phyloP scores from a whole-genome alignment of 495 filamentous ascomycete species.

The Diplogelasinospora grovesii region DNA sequence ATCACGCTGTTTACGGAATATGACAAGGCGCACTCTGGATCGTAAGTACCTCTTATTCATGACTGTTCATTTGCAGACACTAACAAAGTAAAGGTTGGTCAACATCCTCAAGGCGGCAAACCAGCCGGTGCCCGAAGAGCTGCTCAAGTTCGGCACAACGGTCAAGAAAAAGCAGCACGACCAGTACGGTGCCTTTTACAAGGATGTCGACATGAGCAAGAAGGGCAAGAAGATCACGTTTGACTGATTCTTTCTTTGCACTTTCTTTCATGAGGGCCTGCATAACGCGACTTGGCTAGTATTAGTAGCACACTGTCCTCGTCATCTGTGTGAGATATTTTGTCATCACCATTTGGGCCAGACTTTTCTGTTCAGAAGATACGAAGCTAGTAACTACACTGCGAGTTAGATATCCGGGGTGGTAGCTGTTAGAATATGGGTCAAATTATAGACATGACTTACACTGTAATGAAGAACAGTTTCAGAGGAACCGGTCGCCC shows the following conservation, averaged over 20 bases:
- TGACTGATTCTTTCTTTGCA: too few relatives aligned
- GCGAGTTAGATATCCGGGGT: too few relatives aligned
- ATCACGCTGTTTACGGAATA: conserved; percentile 93
- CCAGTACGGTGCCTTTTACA: conserved; percentile 88
- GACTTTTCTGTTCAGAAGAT: too few relatives aligned
- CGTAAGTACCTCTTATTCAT: conserved; percentile 47
- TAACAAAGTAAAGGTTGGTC: conserved; percentile 49
- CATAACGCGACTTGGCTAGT: too few relatives aligned
- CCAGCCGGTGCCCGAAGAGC: conserved; percentile 78
- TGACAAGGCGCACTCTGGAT: conserved; percentile 82
- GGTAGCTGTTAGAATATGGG: conserved; percentile 42
- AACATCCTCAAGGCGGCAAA: conserved; percentile 87
- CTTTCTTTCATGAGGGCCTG: too few relatives aligned
- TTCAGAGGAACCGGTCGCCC: too few relatives aligned
- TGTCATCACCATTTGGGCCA: too few relatives aligned
- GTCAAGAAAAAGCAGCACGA: conserved; percentile 98
- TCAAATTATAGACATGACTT: conserved; percentile 1
- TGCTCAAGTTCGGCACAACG: conserved; percentile 93
- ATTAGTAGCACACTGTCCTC: too few relatives aligned
- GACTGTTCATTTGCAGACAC: neutral
- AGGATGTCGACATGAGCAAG: conserved; percentile 69
- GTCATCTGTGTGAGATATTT: too few relatives aligned
- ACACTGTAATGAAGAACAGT: too few relatives aligned
- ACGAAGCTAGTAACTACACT: too few relatives aligned
- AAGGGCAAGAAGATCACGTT: conserved; percentile 90